These are phyloP conservation scores for Saccharum hybrid DNA, from an alignment of 202 grass and related monocot genomes.

Conservation along the genomic window DNA sequence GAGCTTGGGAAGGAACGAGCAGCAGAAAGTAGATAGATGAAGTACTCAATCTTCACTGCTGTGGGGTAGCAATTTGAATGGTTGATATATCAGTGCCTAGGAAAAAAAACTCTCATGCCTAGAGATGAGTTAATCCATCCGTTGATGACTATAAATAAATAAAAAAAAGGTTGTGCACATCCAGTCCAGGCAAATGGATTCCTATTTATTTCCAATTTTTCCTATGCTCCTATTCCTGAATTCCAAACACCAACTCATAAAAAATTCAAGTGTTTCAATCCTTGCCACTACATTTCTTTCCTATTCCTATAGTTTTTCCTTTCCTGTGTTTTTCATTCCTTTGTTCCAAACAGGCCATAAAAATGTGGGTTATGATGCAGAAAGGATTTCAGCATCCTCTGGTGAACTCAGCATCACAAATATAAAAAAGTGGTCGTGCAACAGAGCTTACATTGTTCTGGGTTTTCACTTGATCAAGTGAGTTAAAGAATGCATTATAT, in stretches of 20 bases:
- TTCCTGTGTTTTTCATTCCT: not conserved
- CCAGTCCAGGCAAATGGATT: not conserved
- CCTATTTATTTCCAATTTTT: not conserved
- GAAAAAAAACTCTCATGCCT: not conserved
- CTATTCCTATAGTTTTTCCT: not conserved
- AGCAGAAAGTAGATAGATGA: not conserved
- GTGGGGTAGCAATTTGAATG: not conserved
- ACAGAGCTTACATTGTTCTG: conserved; percentile 81
- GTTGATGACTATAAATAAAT: not conserved
- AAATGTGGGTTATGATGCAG: not conserved
- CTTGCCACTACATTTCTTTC: not conserved
- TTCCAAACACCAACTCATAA: not conserved
- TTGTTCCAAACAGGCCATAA: not conserved
- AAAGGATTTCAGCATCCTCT: not conserved
- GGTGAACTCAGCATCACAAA: conserved; percentile 30
- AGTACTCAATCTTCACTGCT: not conserved
- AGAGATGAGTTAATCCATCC: not conserved
- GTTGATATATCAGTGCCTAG: not conserved
- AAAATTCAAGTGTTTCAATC: not conserved
- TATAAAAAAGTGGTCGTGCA: conserved; percentile 22
- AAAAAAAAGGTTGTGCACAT: not conserved
- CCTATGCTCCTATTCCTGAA: not conserved
- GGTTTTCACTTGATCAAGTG: conserved; percentile 93
- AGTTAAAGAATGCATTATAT: conserved; percentile 89
- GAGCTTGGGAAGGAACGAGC: not conserved